Evolutionary conservation across 352 stramenopile genomes (phyloP), one percentile per base, ranked within the genome.

Genomic region (Globisporangium paddicum): DNA sequence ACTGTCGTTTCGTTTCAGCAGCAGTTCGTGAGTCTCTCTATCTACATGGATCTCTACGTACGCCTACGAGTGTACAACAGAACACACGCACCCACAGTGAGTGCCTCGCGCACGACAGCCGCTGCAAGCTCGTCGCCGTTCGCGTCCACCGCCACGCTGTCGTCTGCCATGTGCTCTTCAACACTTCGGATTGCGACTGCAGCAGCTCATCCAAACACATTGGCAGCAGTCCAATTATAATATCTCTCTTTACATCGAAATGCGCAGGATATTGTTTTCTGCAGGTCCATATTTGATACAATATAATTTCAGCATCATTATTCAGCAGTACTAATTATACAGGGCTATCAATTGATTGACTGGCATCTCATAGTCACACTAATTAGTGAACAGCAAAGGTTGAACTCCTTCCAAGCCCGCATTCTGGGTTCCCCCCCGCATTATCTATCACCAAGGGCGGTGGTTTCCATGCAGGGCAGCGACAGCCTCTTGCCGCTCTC

Each of bases 1-100:
- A 86, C 78, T 85, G 62, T 14, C 38, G 38, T n/a, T n/a, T 23
- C n/a, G 14, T 14, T 18, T 42, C 21, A 44, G 10, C n/a, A 28
- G 49, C 49, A 14, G n/a, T n/a, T n/a, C n/a, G n/a, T n/a, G n/a
- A n/a, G n/a, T n/a, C n/a, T n/a, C n/a, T n/a, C n/a, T n/a, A n/a
- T n/a, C n/a, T n/a, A n/a, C n/a, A n/a, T n/a, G n/a, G n/a, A n/a
- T n/a, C n/a, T n/a, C n/a, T n/a, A n/a, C n/a, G n/a, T n/a, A n/a
- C n/a, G n/a, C n/a, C n/a, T n/a, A n/a, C n/a, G n/a, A n/a, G n/a
- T n/a, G n/a, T n/a, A n/a, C n/a, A n/a, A n/a, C n/a, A n/a, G n/a
- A n/a, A n/a, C n/a, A n/a, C 16, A 37, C n/a, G 45, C 23, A 72
- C 68, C 55, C 50, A 64, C 44, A 9, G 62, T 72, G 26, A 75